Percentiles rank a stretch among this genome's conserved stretches.
phyloP scores from a whole-genome alignment of 83 land plant species.

The Diphasiastrum complanatum region DNA sequence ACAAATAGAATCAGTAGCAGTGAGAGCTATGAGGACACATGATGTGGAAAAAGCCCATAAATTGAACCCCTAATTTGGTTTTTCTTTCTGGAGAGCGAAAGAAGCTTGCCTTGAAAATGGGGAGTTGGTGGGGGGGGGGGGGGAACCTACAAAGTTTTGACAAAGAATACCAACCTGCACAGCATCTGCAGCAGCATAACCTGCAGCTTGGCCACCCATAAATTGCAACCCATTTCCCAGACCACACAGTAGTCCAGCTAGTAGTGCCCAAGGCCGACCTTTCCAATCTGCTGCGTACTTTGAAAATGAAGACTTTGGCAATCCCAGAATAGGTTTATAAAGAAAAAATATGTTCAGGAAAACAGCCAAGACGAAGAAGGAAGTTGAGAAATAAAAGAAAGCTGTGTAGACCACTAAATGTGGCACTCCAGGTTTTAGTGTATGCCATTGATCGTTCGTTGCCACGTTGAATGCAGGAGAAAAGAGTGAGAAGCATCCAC shows the following conservation, averaged over 20 bases:
- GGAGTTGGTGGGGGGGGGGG: not conserved
- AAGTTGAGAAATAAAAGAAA: constrained; percentile 81
- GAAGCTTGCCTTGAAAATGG: not conserved
- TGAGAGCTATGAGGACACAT: no score
- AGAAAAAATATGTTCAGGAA: constrained; percentile 64
- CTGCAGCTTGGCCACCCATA: constrained; percentile 99
- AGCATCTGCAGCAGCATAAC: constrained; percentile 99
- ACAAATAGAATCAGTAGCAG: no score
- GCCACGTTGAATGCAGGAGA: constrained; percentile 94
- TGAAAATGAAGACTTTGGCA: constrained; percentile 62
- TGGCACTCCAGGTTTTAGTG: constrained; percentile 70
- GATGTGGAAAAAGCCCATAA: no score
- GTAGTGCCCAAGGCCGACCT: constrained; percentile 81
- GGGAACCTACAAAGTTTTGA: not conserved
- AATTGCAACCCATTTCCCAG: constrained; percentile 98
- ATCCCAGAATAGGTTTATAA: constrained; percentile 61
- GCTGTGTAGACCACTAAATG: constrained; percentile 87
- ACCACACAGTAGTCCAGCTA: constrained; percentile 88
- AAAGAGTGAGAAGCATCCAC: constrained; percentile 83
- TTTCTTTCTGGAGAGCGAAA: not conserved
- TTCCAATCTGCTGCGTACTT: constrained; percentile 70
- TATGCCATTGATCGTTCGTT: constrained; percentile 95
- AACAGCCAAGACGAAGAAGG: constrained; percentile 60
- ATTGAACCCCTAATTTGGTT: no score
- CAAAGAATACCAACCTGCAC: constrained; percentile 60